phyloP scores from a whole-genome alignment of 2,329 filamentous ascomycete genomes.

The Epichloe hybrida region DNA sequence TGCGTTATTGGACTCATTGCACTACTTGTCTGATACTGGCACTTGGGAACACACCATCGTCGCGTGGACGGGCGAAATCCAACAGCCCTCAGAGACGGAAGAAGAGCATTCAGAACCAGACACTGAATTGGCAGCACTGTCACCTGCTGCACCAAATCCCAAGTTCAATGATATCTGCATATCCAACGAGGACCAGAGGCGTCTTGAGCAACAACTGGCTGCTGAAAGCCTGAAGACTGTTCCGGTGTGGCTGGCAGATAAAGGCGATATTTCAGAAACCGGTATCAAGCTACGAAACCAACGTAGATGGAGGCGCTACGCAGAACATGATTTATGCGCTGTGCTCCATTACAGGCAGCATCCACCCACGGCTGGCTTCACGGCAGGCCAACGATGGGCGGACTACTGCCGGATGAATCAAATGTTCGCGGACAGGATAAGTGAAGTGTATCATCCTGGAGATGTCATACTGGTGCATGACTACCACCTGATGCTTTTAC shows the following conservation, averaged over 20 bases:
- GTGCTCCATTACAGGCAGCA: slow-evolving; percentile 93
- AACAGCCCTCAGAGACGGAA: slow-evolving; percentile 12
- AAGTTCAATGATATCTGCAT: slow-evolving; percentile 16
- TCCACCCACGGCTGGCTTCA: slow-evolving; percentile 70
- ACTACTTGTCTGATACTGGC: slow-evolving; percentile 66
- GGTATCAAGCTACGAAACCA: slow-evolving; percentile 62
- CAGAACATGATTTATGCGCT: slow-evolving; percentile 81
- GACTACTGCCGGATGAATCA: slow-evolving; percentile 89
- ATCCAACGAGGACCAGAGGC: slow-evolving; percentile 51
- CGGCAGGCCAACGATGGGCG: slow-evolving; percentile 69
- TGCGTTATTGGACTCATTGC: slow-evolving; percentile 79
- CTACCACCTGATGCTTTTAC: slow-evolving; percentile 81
- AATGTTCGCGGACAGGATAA: slow-evolving; percentile 76
- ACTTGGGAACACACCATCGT: slow-evolving; percentile 86
- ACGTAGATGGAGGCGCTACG: slow-evolving; percentile 72
- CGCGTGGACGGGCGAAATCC: slow-evolving; percentile 86
- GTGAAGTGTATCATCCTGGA: slow-evolving; percentile 77
- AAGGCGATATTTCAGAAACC: slow-evolving; percentile 39
- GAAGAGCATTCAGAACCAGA: not conserved
- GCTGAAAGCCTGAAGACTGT: slow-evolving; percentile 63
- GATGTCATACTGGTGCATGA: slow-evolving; percentile 88
- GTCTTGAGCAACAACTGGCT: slow-evolving; percentile 59
- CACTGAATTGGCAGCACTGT: not conserved
- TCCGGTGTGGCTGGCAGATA: slow-evolving; percentile 80
- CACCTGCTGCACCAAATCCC: not conserved